phyloP scores from a whole-genome alignment of 331 rosid species.

The Acacia concinna region DNA sequence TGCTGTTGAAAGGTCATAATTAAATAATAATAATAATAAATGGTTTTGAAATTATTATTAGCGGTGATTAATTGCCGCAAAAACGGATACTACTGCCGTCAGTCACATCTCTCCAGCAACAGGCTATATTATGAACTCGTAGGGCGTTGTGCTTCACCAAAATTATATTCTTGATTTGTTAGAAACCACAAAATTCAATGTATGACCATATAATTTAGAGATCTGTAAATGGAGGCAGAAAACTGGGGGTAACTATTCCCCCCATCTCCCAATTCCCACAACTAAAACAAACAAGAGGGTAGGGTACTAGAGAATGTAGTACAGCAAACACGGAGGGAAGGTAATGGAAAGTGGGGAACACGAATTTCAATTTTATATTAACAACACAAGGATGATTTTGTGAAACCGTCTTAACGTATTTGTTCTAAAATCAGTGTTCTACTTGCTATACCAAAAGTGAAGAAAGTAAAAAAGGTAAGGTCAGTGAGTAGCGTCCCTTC shows the following conservation, averaged over 20 bases:
- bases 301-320: neutral
- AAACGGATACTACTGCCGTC: neutral
- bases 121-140: neutral
- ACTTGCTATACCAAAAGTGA: slow-evolving; percentile 23
- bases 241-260: too few relatives aligned
- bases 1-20: neutral
- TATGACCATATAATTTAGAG: neutral
- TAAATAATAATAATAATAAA: neutral
- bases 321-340: neutral
- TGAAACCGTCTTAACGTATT: neutral
- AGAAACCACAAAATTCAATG: neutral
- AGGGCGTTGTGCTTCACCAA: neutral
- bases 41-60: neutral
- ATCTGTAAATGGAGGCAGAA: neutral
- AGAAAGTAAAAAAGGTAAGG: neutral
- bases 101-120: neutral
- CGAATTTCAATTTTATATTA: slow-evolving; percentile 11
- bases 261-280: neutral
- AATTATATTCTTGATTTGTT: neutral
- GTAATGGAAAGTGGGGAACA: neutral
- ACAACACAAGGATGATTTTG: neutral
- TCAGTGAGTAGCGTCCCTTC: slow-evolving; percentile 37
- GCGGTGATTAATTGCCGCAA: too few relatives aligned
- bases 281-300: slow-evolving; percentile 1
- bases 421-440: neutral